phyloP scores from a whole-genome alignment of 2,329 filamentous ascomycete species.

The Penicillium expansum region DNA sequence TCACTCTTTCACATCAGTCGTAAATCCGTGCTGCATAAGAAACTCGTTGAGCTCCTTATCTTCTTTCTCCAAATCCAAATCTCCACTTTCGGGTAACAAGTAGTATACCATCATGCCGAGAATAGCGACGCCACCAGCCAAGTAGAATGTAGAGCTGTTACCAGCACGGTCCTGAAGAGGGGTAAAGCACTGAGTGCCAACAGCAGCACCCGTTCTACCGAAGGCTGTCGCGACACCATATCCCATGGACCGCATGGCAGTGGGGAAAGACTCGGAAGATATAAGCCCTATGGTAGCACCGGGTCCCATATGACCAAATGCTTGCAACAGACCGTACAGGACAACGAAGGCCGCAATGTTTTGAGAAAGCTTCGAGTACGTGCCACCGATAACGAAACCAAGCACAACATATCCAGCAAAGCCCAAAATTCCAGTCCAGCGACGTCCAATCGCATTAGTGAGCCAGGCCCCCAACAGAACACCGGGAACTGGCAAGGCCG shows the following conservation, averaged over 20 bases:
- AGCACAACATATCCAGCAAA: conserved; percentile 30
- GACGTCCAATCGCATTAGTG: conserved; percentile 33
- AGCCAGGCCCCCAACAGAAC: conserved; percentile 36
- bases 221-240: conserved; percentile 36
- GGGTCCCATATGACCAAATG: conserved; percentile 36
- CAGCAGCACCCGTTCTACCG: conserved; percentile 35
- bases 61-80: conserved; percentile 29
- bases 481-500: conserved; percentile 34
- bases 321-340: conserved; percentile 34
- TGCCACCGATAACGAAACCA: conserved; percentile 35
- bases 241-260: conserved; percentile 33
- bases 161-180: conserved; percentile 31
- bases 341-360: conserved; percentile 36
- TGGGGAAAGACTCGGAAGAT: conserved; percentile 34
- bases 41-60: conserved; percentile 26
- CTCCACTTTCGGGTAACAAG: conserved; percentile 32
- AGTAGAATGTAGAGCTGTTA: conserved; percentile 33
- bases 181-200: conserved; percentile 37
- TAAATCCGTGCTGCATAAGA: conserved; percentile 23
- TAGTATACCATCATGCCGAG: conserved; percentile 31
- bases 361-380: conserved; percentile 25
- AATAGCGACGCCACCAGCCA: conserved; percentile 31
- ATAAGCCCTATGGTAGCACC: conserved; percentile 36
- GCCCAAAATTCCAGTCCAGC: conserved; percentile 31
- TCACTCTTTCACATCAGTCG: conserved; percentile 2